These are phyloP conservation scores for Penicillium ochrochloron DNA, from an alignment of 495 filamentous ascomycete species.

Conservation along the genomic window DNA sequence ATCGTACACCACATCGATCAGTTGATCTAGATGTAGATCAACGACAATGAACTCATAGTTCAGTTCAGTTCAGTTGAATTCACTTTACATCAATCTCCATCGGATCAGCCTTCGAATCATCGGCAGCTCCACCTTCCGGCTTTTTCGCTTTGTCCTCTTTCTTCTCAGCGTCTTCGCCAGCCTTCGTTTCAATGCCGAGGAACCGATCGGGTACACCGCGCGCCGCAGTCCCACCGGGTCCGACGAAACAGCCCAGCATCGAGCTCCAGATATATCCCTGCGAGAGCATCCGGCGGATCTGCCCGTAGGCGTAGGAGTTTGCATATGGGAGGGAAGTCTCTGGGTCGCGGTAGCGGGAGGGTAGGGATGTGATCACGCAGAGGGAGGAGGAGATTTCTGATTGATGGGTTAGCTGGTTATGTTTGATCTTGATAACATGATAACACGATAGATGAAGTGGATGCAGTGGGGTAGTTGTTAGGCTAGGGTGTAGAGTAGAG, in stretches of 20 bases:
- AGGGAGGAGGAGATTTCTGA: constrained; percentile 56
- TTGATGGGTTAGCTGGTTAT: background rate
- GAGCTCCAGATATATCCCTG: constrained; percentile 74
- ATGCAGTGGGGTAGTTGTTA: too few relatives aligned
- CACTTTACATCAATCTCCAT: constrained; percentile 24
- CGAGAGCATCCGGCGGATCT: constrained; percentile 63
- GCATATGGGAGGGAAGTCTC: constrained; percentile 76
- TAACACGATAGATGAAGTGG: background rate
- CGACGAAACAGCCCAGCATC: constrained; percentile 77
- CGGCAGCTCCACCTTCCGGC: constrained; percentile 1
- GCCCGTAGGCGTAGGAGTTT: constrained; percentile 72
- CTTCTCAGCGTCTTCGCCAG: background rate
- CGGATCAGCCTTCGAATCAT: constrained; percentile 19
- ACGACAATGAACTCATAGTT: background rate
- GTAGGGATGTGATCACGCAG: constrained; percentile 80
- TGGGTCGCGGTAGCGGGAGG: constrained; percentile 77
- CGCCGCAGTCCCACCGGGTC: constrained; percentile 62
- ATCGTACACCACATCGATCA: background rate
- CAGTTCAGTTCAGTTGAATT: background rate
- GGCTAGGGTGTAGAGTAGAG: constrained; percentile 7
- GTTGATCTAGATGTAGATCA: background rate
- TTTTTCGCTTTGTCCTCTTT: too few relatives aligned
- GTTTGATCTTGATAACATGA: background rate
- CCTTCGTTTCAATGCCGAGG: constrained; percentile 33
- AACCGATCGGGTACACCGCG: constrained; percentile 73